Percentiles rank a stretch among this genome's conserved stretches.
phyloP scores from a whole-genome alignment of 2,329 filamentous ascomycete species.

The Hypoxylon rubiginosum region DNA sequence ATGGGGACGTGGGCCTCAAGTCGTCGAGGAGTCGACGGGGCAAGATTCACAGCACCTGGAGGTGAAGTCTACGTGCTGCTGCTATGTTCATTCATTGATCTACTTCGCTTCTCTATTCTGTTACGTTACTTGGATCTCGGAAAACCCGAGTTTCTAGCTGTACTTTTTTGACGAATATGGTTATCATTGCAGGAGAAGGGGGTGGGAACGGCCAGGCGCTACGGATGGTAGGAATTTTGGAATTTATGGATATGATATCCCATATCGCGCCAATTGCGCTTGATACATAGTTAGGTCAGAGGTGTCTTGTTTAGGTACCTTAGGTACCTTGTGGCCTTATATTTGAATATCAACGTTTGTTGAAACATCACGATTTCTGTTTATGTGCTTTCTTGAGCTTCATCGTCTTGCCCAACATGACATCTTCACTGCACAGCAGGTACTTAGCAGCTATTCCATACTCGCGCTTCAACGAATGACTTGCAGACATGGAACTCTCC shows the following conservation, averaged over 20 bases:
- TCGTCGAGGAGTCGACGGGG: slow-evolving; percentile 59
- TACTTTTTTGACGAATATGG: slow-evolving; percentile 23
- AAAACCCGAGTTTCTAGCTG: slow-evolving; percentile 22
- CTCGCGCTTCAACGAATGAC: background rate
- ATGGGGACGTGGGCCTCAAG: slow-evolving; percentile 72
- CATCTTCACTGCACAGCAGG: background rate
- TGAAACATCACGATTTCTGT: background rate
- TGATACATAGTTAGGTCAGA: slow-evolving; percentile 31
- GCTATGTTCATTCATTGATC: slow-evolving; percentile 16
- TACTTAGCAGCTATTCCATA: background rate
- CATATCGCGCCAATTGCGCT: slow-evolving; percentile 37
- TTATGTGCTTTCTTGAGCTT: background rate
- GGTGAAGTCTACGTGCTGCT: slow-evolving; percentile 53
- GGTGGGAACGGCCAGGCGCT: slow-evolving; percentile 26
- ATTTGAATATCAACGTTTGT: slow-evolving; percentile 26
- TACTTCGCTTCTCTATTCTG: slow-evolving; percentile 30
- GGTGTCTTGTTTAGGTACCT: slow-evolving; percentile 20
- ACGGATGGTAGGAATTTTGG: slow-evolving; percentile 12
- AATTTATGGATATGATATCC: slow-evolving; percentile 38
- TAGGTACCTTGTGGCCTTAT: slow-evolving; percentile 13
- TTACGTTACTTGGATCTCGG: slow-evolving; percentile 24
- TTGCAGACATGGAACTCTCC: background rate
- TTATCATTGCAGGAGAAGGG: slow-evolving; percentile 8
- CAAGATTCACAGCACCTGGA: slow-evolving; percentile 69
- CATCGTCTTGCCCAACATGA: background rate